phyloP scores from a whole-genome alignment of 2,329 filamentous ascomycete species.

The Colletotrichum scovillei region DNA sequence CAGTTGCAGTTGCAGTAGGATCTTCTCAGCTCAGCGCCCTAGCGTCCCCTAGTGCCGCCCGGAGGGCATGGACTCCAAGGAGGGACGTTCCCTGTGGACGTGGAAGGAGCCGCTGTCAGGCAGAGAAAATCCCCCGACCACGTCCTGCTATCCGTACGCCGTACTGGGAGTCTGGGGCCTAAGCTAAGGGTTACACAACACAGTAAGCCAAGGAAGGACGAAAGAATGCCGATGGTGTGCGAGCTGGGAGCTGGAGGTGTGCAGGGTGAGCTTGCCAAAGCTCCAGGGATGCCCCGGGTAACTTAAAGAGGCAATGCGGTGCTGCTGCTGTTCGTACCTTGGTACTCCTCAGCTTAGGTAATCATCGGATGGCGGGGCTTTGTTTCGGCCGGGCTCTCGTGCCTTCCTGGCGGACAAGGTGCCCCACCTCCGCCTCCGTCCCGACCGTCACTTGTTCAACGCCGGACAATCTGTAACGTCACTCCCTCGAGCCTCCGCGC shows the following conservation, averaged over 20 bases:
- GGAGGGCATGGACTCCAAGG: neutral
- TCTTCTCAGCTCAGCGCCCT: neutral
- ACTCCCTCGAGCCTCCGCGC: neutral
- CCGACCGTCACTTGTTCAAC: conserved; percentile 20
- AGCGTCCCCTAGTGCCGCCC: neutral
- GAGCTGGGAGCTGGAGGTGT: neutral
- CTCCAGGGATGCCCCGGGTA: neutral
- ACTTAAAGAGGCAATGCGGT: neutral
- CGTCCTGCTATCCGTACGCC: neutral
- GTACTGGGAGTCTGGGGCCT: no score
- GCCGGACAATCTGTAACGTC: conserved; percentile 16
- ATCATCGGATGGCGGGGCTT: neutral
- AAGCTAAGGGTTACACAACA: no score
- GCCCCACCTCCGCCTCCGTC: conserved; percentile 18
- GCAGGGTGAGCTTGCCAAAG: neutral
- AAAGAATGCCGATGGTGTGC: neutral
- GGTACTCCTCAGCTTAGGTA: neutral
- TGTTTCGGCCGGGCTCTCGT: conserved; percentile 17
- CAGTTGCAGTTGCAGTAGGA: neutral
- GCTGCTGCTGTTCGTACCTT: no score
- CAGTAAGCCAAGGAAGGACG: neutral
- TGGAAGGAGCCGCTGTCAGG: conserved; percentile 1
- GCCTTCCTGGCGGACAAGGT: neutral
- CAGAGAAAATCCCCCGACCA: neutral
- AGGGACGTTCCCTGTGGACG: neutral